Evolutionary conservation across 768 basidiomycete genomes (phyloP), one percentile per base, ranked within the genome.

Genomic region (Dendrothele bispora): DNA sequence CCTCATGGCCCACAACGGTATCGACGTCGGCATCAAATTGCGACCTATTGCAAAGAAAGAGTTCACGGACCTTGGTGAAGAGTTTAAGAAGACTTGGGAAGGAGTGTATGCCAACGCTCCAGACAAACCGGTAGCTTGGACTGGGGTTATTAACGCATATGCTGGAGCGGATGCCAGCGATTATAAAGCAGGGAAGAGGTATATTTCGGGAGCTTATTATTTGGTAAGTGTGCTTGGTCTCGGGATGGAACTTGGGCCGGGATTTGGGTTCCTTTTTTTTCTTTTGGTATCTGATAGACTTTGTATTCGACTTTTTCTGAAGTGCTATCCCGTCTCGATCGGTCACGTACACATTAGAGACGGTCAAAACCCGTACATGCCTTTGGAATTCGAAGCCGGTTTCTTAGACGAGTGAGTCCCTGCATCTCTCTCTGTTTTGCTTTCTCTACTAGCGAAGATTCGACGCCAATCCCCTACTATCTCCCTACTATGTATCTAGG

Each of bases 41-140:
- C 70, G 74, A 18, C 73, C 73, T 7, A 60, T 49, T 18, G 39
- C 46, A 18, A 40, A 39, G 18, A 50, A 61, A 2, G 73, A 75
- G 18, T 58, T 70, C 21, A 56, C 59, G 21, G 60, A 55, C 20
- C 57, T 75, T 15, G 71, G 72, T 1, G 57, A 68, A 4, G 63
- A 51, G n/a, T 75, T 75, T 54, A 49, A 55, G 26, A 20, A 56
- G 28, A 56, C 62, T 22, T 72, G 70, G 73, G 46, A 63, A 10
- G 52, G 56, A 24, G 69, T 63, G 49, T 74, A 67, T 28, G 63
- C 55, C 22, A 48, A 52, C 5, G 61, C 56, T 1, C 69, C 68
- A 1, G 74, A 74, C 49, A 74, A 71, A 50, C 59, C 70, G 7
- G 67, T 70, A 5, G 50, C 67, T n/a, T n/a, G n/a, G n/a, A n/a